Conservation (phyloP, 164 flowering plant species). For the Vitis riparia region DNA sequence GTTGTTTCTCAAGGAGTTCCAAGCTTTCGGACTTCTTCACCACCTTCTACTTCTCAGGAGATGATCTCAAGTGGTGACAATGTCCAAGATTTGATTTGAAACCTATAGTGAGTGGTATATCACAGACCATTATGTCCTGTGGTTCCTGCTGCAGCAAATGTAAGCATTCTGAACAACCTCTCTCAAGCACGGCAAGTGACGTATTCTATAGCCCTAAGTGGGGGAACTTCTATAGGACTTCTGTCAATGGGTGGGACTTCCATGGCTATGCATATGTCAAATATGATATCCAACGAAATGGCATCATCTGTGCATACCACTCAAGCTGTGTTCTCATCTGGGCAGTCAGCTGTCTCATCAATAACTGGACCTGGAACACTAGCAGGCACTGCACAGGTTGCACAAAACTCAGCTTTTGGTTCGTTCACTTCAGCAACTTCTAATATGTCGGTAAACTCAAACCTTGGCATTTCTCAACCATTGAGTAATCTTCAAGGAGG, state of each 20-base stretch:
- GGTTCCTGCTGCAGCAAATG: constrained; percentile 76
- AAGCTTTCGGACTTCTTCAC: constrained; percentile 67
- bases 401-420: constrained; percentile 56
- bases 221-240: constrained; percentile 69
- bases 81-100: constrained; percentile 68
- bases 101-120: constrained; percentile 57
- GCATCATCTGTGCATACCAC: constrained; percentile 64
- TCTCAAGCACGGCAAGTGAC: constrained; percentile 80
- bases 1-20: constrained; percentile 50
- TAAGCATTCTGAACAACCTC: constrained; percentile 74
- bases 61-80: constrained; percentile 51
- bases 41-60: constrained; percentile 71
- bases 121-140: constrained; percentile 58
- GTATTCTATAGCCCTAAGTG: constrained; percentile 59
- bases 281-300: constrained; percentile 93
- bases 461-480: constrained; percentile 63
- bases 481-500: constrained; percentile 62
- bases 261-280: constrained; percentile 82
- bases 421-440: constrained; percentile 58
- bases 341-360: constrained; percentile 55
- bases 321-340: constrained; percentile 67
- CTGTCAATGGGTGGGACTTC: constrained; percentile 66
- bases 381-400: constrained; percentile 50
- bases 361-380: constrained; percentile 55
- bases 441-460: constrained; percentile 60